These are phyloP conservation scores for Dictyophora rubrovolvata DNA, from an alignment of 768 basidiomycete genomes.

Conservation along the genomic window DNA sequence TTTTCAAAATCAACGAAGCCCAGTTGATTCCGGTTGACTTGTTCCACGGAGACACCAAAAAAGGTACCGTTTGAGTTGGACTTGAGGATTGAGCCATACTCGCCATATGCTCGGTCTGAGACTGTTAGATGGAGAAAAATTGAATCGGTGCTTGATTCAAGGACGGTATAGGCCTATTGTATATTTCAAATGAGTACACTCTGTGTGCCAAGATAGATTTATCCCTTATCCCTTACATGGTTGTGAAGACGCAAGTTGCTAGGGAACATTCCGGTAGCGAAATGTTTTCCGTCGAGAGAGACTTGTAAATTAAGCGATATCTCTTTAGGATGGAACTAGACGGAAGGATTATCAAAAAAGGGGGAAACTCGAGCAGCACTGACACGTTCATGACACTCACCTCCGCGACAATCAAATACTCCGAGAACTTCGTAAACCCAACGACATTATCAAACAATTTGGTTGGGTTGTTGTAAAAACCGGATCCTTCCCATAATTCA, in stretches of 20 bases:
- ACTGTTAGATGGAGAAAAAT: constrained; percentile 96
- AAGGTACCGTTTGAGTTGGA: constrained; percentile 99
- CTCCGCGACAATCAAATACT: constrained; percentile 93
- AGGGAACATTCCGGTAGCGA: constrained; percentile 84
- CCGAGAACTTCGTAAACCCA: constrained; percentile 94
- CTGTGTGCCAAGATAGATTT: neutral
- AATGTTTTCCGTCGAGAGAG: constrained; percentile 80
- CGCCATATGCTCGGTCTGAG: constrained; percentile 60
- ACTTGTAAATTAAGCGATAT: constrained; percentile 77
- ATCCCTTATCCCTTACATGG: constrained; percentile 55
- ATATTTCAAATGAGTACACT: neutral
- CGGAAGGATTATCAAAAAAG: no score
- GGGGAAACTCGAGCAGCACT: no score
- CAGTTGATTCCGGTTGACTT: constrained; percentile 79
- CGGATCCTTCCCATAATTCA: constrained; percentile 65
- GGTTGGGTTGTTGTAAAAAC: constrained; percentile 61
- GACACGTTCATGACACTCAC: constrained; percentile 26
- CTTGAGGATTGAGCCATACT: constrained; percentile 87
- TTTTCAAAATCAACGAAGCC: constrained; percentile 98
- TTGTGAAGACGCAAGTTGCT: constrained; percentile 83
- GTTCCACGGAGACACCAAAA: constrained; percentile 75
- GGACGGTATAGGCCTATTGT: constrained; percentile 75
- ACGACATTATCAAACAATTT: constrained; percentile 81
- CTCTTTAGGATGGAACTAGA: constrained; percentile 40
- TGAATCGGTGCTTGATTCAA: constrained; percentile 88